Evolutionary conservation across 257 asterid genomes (phyloP).

Genomic region (Penstemon newberryi): DNA sequence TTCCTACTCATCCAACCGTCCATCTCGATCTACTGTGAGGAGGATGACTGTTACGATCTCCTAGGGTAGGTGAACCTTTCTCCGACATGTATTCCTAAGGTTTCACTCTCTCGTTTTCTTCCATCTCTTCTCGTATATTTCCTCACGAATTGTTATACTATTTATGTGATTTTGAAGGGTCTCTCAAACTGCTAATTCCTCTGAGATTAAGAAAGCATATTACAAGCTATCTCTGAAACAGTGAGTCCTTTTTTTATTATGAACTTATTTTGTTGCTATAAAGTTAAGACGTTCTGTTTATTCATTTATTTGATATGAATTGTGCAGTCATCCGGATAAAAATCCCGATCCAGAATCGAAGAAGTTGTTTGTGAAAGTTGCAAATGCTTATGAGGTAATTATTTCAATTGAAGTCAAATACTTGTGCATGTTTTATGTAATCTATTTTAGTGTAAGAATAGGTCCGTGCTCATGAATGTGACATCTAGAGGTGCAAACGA

Average conservation of each 20-base stretch:
- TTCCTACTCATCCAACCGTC: conserved; percentile 67
- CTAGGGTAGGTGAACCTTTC: conserved; percentile 54
- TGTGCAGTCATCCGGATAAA: conserved; percentile 86
- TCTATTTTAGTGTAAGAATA: not conserved
- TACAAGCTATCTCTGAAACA: conserved; percentile 80
- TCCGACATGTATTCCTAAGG: not conserved
- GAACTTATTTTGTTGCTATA: not conserved
- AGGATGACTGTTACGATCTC: conserved; percentile 95
- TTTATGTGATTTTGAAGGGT: conserved; percentile 41
- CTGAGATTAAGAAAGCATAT: conserved; percentile 59
- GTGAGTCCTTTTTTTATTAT: conserved; percentile 36
- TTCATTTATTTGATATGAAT: not conserved
- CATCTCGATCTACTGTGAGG: conserved; percentile 86
- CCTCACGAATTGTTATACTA: not conserved
- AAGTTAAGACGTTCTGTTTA: not conserved
- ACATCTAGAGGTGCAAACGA: too few species aligned
- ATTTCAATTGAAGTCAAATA: not conserved
- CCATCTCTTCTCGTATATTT: not conserved
- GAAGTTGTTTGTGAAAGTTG: conserved; percentile 78
- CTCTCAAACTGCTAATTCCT: conserved; percentile 50
- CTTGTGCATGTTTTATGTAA: not conserved
- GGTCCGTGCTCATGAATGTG: not conserved
- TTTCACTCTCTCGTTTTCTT: not conserved
- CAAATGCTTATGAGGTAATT: conserved; percentile 93
- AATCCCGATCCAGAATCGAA: conserved; percentile 64